phyloP scores from a whole-genome alignment of 2,329 filamentous ascomycete genomes.

The Ophioceras dolichostomum region DNA sequence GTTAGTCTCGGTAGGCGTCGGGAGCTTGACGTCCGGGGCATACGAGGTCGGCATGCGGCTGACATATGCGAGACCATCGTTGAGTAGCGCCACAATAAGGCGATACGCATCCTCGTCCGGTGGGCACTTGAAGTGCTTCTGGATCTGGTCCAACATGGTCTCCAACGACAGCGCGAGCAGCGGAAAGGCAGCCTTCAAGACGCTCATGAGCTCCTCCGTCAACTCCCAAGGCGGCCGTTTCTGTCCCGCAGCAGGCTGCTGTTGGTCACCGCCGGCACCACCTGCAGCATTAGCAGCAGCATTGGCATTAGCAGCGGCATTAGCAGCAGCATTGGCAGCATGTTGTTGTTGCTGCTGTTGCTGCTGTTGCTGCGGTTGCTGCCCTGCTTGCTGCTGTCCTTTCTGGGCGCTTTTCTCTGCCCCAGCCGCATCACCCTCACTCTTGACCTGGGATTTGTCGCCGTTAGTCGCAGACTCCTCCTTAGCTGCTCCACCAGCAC shows the following conservation, averaged over 20 bases:
- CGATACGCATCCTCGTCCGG: slow-evolving; percentile 97
- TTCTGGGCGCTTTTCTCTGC: too few relatives aligned
- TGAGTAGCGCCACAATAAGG: slow-evolving; percentile 91
- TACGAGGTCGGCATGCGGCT: slow-evolving; percentile 78
- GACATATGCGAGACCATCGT: slow-evolving; percentile 89
- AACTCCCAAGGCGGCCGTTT: slow-evolving; percentile 91
- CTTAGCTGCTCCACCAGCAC: slow-evolving; percentile 11
- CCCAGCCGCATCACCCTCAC: too few relatives aligned
- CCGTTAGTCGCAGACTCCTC: slow-evolving; percentile 36
- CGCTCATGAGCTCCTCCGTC: slow-evolving; percentile 88
- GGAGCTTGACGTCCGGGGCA: slow-evolving; percentile 82
- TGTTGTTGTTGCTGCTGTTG: too few relatives aligned
- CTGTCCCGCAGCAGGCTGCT: slow-evolving; percentile 5
- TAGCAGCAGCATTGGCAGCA: slow-evolving; percentile 6
- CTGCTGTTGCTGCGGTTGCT: too few relatives aligned
- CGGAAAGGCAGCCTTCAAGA: slow-evolving; percentile 93
- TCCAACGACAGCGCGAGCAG: slow-evolving; percentile 96
- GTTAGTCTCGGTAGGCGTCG: slow-evolving; percentile 82
- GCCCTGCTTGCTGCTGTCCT: slow-evolving; percentile 4
- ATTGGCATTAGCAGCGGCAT: slow-evolving; percentile 8
- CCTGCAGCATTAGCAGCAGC: slow-evolving; percentile 10
- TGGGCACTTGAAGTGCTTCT: slow-evolving; percentile 98
- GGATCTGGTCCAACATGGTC: slow-evolving; percentile 97
- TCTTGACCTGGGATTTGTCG: slow-evolving; percentile 32
- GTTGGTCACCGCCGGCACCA: slow-evolving; percentile 8